phyloP scores from a whole-genome alignment of 2,329 filamentous ascomycete genomes.

The Fusarium phyllophilum region DNA sequence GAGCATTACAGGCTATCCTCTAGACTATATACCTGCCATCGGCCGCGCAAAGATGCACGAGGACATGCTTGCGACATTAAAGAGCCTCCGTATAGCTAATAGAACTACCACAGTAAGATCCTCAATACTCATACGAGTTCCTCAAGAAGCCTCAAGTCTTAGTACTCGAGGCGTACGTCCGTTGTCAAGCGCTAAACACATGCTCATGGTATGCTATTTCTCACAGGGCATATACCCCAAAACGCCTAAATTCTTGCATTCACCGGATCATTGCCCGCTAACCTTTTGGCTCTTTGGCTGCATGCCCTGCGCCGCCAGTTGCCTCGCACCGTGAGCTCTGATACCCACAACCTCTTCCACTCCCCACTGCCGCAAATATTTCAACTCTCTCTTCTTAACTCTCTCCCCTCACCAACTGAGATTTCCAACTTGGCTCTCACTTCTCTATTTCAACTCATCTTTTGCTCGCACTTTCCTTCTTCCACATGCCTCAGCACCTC shows the following conservation, averaged over 20 bases:
- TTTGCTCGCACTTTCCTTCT: neutral
- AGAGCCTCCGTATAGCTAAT: neutral
- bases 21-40: too few relatives aligned
- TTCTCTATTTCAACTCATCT: rapidly evolving
- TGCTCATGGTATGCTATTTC: neutral
- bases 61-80: too few relatives aligned
- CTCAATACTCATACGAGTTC: neutral
- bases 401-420: rapidly evolving
- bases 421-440: rapidly evolving
- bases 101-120: neutral
- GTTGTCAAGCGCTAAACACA: neutral
- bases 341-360: neutral
- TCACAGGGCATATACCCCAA: neutral
- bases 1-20: too few relatives aligned
- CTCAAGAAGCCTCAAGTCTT: neutral
- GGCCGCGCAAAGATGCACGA: too few relatives aligned
- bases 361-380: neutral
- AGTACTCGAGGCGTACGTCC: neutral
- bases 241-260: rapidly evolving
- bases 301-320: neutral
- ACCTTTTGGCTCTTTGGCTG: neutral
- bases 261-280: neutral
- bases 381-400: neutral
- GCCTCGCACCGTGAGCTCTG: slow-evolving; percentile 7
- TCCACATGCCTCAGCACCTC: neutral